phyloP scores from a whole-genome alignment of 176 grass and related monocot species.

The Oryza brachyantha region DNA sequence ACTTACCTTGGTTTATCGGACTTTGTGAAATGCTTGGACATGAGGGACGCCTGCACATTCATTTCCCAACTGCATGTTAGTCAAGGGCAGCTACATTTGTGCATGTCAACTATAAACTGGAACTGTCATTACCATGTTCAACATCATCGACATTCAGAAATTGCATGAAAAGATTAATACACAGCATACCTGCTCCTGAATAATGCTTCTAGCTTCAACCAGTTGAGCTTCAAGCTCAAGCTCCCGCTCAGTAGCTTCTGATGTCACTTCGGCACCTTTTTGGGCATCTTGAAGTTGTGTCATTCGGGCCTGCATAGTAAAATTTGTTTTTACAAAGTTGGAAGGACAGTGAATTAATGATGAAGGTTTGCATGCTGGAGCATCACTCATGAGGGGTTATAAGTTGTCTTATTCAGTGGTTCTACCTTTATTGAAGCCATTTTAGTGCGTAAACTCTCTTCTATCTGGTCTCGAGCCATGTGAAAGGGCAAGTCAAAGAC shows the following conservation, averaged over 20 bases:
- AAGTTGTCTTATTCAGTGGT: background rate
- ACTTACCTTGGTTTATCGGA: slow-evolving; percentile 87
- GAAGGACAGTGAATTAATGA: background rate
- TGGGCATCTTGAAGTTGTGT: slow-evolving; percentile 97
- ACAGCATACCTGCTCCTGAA: slow-evolving; percentile 84
- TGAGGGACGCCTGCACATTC: slow-evolving; percentile 82
- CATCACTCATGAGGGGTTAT: background rate
- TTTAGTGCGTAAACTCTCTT: slow-evolving; percentile 97
- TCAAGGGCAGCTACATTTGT: background rate
- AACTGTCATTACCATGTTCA: background rate
- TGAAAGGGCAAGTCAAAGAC: slow-evolving; percentile 98
- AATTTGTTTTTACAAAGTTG: slow-evolving; percentile 27
- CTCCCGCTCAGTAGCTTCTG: slow-evolving; percentile 91
- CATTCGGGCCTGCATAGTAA: slow-evolving; percentile 66
- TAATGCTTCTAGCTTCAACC: slow-evolving; percentile 99
- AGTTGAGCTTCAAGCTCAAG: slow-evolving; percentile 99
- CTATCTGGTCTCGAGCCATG: slow-evolving; percentile 99
- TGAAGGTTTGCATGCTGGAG: slow-evolving; percentile 13
- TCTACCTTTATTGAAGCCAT: slow-evolving; percentile 97
- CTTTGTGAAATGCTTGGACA: slow-evolving; percentile 91
- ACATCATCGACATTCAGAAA: slow-evolving; percentile 7
- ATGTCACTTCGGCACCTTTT: slow-evolving; percentile 95
- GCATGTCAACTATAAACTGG: background rate
- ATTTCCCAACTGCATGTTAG: slow-evolving; percentile 29
- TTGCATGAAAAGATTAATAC: background rate